These are phyloP conservation scores for Oryza nivara DNA, from an alignment of 176 grass and related monocot species.

Conservation along the genomic window DNA sequence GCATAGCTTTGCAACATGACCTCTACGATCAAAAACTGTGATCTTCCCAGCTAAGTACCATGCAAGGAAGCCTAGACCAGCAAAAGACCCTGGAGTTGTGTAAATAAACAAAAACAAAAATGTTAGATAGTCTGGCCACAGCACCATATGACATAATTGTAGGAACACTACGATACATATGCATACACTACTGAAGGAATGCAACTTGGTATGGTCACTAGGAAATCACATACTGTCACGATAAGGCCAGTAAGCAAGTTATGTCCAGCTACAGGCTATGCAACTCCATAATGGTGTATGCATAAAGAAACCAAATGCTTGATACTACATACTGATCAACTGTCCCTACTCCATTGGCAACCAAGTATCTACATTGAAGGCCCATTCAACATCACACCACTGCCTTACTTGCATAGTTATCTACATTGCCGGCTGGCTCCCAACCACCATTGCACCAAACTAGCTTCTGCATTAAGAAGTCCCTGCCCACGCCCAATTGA, in stretches of 20 bases:
- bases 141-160: background rate
- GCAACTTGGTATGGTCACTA: background rate
- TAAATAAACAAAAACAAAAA: background rate
- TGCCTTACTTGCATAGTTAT: background rate
- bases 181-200: background rate
- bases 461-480: background rate
- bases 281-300: background rate
- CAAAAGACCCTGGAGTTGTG: constrained; percentile 69
- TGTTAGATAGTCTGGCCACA: background rate
- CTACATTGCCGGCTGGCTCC: background rate
- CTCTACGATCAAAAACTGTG: constrained; percentile 66
- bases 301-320: constrained; percentile 13
- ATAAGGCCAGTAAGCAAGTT: background rate
- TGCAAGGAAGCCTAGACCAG: constrained; percentile 81
- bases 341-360: background rate
- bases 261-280: background rate
- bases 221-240: background rate
- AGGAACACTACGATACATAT: constrained; percentile 13
- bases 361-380: background rate
- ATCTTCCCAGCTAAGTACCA: constrained; percentile 91
- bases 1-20: constrained; percentile 79
- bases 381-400: background rate
- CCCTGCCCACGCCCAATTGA: background rate
- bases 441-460: background rate
- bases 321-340: background rate